Evolutionary conservation across 768 basidiomycete genomes (phyloP).

Genomic region (Sporobolomyces pararoseus): DNA sequence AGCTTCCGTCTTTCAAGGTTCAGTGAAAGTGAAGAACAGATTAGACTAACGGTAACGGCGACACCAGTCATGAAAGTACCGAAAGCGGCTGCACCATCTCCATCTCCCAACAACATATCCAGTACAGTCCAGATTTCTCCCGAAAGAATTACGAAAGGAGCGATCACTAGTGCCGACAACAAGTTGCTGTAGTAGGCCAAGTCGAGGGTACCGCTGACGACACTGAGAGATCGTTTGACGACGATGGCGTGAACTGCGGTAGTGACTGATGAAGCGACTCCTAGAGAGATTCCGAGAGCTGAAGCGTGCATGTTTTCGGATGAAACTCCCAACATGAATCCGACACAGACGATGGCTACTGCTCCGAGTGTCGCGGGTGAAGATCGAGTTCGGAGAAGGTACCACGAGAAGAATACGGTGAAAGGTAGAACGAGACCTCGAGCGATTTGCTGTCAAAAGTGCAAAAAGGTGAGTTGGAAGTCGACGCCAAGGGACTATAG

Average conservation of each 20-base stretch:
- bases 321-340: slow-evolving; percentile 67
- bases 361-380: slow-evolving; percentile 69
- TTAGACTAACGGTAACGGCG: slow-evolving; percentile 43
- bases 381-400: slow-evolving; percentile 71
- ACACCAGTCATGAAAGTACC: slow-evolving; percentile 47
- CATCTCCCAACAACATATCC: slow-evolving; percentile 59
- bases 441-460: slow-evolving; percentile 64
- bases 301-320: slow-evolving; percentile 40
- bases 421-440: slow-evolving; percentile 89
- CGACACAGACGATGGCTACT: slow-evolving; percentile 75
- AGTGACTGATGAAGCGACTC: slow-evolving; percentile 76
- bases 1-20: background rate
- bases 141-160: slow-evolving; percentile 67
- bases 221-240: slow-evolving; percentile 76
- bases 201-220: slow-evolving; percentile 76
- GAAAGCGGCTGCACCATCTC: slow-evolving; percentile 30
- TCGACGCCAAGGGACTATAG: background rate
- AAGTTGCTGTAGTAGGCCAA: slow-evolving; percentile 91
- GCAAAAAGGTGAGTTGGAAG: background rate
- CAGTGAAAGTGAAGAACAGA: too few species aligned
- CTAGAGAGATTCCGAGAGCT: slow-evolving; percentile 80
- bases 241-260: slow-evolving; percentile 88
- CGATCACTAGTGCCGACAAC: slow-evolving; percentile 66
- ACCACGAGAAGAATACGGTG: slow-evolving; percentile 80
- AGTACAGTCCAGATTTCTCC: slow-evolving; percentile 69